A percentile compares a stretch with the other conserved stretches of the same genome.
Evolutionary conservation across 2,329 filamentous ascomycete species (phyloP).

Genomic region (Claviceps sorghi): DNA sequence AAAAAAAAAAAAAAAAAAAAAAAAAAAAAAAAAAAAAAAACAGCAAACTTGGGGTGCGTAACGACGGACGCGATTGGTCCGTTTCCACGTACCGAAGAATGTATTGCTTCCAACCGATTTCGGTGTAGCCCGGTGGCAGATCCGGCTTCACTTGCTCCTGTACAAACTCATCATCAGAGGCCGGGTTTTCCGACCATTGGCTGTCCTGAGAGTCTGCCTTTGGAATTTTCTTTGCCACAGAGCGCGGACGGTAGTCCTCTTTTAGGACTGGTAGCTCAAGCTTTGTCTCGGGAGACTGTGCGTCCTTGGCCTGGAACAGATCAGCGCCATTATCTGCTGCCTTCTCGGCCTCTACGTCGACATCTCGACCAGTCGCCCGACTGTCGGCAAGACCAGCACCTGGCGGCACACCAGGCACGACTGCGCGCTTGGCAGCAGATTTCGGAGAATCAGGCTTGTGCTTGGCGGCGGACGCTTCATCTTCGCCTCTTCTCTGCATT

Average conservation of each 20-base stretch:
- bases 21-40: constrained; percentile 16
- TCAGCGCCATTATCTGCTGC: background rate
- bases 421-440: background rate
- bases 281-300: constrained; percentile 19
- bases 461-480: too few relatives aligned
- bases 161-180: background rate
- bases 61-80: background rate
- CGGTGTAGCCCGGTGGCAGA: constrained; percentile 36
- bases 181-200: background rate
- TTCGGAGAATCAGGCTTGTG: too few relatives aligned
- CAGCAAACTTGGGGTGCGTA: background rate
- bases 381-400: background rate
- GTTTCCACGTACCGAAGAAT: constrained; percentile 40
- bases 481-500: background rate
- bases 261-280: background rate
- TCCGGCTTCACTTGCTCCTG: constrained; percentile 15
- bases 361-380: background rate
- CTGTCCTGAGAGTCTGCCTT: background rate
- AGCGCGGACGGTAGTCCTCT: background rate
- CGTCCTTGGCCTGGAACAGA: constrained; percentile 24
- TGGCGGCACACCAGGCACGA: background rate
- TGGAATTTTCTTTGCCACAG: background rate
- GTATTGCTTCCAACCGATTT: constrained; percentile 34
- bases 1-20: too few relatives aligned
- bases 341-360: background rate